Conservation (phyloP, 345 rosid genomes). For the Chamaenerion angustifolium region DNA sequence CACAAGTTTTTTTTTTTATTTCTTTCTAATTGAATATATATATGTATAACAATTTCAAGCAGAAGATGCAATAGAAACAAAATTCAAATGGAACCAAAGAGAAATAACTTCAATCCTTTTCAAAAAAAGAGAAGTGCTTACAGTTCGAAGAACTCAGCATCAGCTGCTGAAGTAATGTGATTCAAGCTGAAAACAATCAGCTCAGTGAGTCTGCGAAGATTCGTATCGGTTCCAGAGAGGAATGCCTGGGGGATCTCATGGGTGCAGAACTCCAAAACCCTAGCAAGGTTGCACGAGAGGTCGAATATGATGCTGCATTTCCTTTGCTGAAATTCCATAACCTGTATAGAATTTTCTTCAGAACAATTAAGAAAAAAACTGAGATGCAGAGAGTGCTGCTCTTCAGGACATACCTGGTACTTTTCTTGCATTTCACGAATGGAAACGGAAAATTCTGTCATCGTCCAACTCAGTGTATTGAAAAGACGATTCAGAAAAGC, state of each 20-base stretch:
- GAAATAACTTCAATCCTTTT: too few species aligned
- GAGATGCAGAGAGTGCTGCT: too few species aligned
- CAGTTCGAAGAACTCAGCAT: constrained; percentile 85
- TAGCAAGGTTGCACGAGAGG: constrained; percentile 86
- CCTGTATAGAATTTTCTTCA: constrained; percentile 24
- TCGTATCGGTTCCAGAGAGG: constrained; percentile 65
- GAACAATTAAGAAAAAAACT: constrained; percentile 6
- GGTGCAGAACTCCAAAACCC: constrained; percentile 87
- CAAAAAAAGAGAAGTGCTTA: constrained; percentile 23
- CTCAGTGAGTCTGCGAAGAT: constrained; percentile 85
- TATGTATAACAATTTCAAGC: not conserved
- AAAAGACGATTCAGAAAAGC: constrained; percentile 84
- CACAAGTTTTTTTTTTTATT: too few species aligned
- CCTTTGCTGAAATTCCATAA: constrained; percentile 72
- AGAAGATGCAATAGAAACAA: not conserved
- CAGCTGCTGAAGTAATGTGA: constrained; percentile 67
- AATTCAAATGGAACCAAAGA: too few species aligned
- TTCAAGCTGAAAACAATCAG: constrained; percentile 69
- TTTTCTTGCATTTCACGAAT: constrained; percentile 93
- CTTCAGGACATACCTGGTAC: constrained; percentile 40
- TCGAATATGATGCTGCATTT: constrained; percentile 84
- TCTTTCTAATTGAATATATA: too few species aligned
- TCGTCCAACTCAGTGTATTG: constrained; percentile 95
- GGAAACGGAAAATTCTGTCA: constrained; percentile 93
- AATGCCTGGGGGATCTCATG: constrained; percentile 73